Conservation (phyloP, 179 eudicot species). For the Spinacia oleracea region DNA sequence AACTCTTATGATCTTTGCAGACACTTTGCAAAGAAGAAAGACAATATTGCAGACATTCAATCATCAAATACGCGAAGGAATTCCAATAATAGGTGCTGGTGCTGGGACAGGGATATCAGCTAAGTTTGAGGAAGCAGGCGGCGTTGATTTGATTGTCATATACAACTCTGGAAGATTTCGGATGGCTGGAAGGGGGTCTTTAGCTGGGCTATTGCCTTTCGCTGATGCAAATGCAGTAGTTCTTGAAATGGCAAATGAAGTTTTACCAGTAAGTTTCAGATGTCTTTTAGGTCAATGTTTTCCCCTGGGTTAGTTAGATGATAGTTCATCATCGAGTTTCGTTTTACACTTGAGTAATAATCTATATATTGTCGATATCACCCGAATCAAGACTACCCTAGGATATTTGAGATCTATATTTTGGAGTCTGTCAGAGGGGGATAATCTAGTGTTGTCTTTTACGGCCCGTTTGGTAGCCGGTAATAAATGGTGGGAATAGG, state of each 20-base stretch:
- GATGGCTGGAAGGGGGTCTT: constrained; percentile 99
- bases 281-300: background rate
- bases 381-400: background rate
- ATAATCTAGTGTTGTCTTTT: background rate
- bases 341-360: background rate
- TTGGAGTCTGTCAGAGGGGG: background rate
- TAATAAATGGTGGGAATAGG: too few relatives aligned
- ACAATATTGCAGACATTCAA: constrained; percentile 58
- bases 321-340: constrained; percentile 3
- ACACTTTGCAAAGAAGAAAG: constrained; percentile 66
- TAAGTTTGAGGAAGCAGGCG: constrained; percentile 98
- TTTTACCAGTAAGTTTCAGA: constrained; percentile 72
- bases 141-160: constrained; percentile 83
- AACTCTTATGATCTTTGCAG: constrained; percentile 34
- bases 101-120: constrained; percentile 99
- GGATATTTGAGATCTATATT: background rate
- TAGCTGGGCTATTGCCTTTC: constrained; percentile 90
- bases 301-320: background rate
- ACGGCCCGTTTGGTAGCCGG: too few relatives aligned
- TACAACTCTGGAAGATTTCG: constrained; percentile 97
- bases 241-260: constrained; percentile 98
- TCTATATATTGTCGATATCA: background rate
- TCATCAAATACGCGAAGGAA: constrained; percentile 69
- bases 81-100: constrained; percentile 94
- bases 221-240: constrained; percentile 99